Base-by-base conservation (phyloP, 176 grass and related monocot species). In the Urochloa ruziziensis region DNA sequence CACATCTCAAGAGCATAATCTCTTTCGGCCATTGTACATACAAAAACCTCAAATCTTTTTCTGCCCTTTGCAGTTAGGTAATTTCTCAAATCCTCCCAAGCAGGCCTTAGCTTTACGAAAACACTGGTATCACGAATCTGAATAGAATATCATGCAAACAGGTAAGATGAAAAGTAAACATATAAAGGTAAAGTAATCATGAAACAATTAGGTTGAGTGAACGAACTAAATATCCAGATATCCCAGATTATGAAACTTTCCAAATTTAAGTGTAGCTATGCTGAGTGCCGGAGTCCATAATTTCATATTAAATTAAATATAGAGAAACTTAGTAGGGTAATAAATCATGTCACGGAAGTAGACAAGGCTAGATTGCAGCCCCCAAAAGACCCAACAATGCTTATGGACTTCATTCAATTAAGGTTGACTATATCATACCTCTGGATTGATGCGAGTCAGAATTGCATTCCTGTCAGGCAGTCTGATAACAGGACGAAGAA, bases 1-100 rank as follows among this genome's bases (percentile, higher is more conserved):
- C 97, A 99, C 64, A 99, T 99, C 81, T 99, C 97, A 83, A 99
- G 77, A 74, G 97, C 97, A 83, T 99, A 99, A 71, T 99, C 93
- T 87, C 97, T 90, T 80, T 91, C 93, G 68, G 97, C 91, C 97
- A 99, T 99, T 46, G 97, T 99, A 63, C 97, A 99, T 28, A 99
- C 93, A 89, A 87, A 99, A 21, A 99, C 97, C 86, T 99, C 97
- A 83, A 99, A 99, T 75, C 97, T 84, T 90, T 94, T 96, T 30
- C 93, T 89, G 43, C 97, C 97, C 68, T 96, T 96, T 10, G 93
- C 97, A 47, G 81, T 99, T 88, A 99, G 86, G 76, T 99, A 99
- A 86, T 88, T 99, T 84, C 93, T 91, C 81, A 99, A 88, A n/a
- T 99, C 97, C 54, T 96, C 97, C 93, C 93, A 99, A 79, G 97